Base-by-base conservation (phyloP, 1,284 basidiomycete species). In the Stygiomarasmius scandens region DNA sequence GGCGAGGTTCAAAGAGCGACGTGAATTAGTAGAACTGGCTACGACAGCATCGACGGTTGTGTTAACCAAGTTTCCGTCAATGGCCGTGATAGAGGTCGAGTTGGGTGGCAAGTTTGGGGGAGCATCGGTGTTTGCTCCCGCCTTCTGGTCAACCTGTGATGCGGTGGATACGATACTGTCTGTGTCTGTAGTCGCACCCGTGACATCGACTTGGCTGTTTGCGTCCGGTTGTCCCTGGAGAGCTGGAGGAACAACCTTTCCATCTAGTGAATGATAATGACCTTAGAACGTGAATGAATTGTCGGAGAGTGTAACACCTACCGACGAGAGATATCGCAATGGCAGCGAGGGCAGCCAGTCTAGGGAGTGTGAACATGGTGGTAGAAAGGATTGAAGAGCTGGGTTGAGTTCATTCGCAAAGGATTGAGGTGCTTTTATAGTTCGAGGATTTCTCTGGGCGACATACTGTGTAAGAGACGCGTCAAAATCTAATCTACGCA, bases 71-170 rank as follows among this genome's bases (percentile, higher is more conserved):
- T 66, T 52, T 9, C 77, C 77, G 61, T 79, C 77, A 36, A 77
- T 56, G 3, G 77, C 76, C 36, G 76, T 77, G 52, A 79, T 67
- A 1, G 62, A 58, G 0, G 75, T 77, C 6, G 66, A 63, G 0
- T 72, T 64, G n/a, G 74, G 67, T 20, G 73, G 69, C 10, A 68
- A 67, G 56, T 74, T 62, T 0, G 78, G 77, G 0, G 63, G 65
- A 11, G 68, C 62, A 47, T 70, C 68, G 29, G 61, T 58, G 3
- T 65, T 53, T 0, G 71, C 71, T 3, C 73, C 67, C 3, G 66
- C 58, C 60, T 78, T 77, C 65, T 78, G 77, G 63, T 76, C 63
- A 36, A 78, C 73, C 41, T 69, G 61, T 10, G 54, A 32, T 20
- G 63, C 70, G 3, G 77, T 77, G 23, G 69, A 61, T 0, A 53